phyloP scores from a whole-genome alignment of 768 basidiomycete species.

The Amanita fuliginea region DNA sequence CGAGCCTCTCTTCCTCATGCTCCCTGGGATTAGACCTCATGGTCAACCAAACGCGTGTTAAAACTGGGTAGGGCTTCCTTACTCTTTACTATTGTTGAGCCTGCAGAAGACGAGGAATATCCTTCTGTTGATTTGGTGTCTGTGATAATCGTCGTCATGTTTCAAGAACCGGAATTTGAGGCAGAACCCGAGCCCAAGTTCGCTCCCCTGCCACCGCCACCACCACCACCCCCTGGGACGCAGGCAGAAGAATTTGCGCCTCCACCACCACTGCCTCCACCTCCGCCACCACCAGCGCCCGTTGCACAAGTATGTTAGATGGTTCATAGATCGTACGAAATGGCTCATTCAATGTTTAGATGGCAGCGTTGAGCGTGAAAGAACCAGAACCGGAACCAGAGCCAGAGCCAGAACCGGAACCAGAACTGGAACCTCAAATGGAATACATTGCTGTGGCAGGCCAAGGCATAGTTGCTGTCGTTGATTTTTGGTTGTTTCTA shows the following conservation, averaged over 20 bases:
- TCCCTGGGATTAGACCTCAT: no score
- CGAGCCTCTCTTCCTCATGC: no score
- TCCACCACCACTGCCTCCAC: constrained; percentile 39
- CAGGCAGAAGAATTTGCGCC: no score
- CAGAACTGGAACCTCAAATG: constrained; percentile 21
- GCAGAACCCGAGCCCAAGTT: constrained; percentile 15
- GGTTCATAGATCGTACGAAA: not conserved
- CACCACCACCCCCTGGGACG: no score
- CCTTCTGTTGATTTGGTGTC: no score
- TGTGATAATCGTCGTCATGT: no score
- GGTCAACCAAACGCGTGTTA: no score
- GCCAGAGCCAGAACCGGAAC: constrained; percentile 18
- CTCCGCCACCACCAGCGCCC: constrained; percentile 25
- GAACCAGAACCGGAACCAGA: constrained; percentile 28
- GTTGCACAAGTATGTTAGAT: constrained; percentile 21
- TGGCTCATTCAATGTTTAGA: constrained; percentile 11
- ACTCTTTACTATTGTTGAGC: no score
- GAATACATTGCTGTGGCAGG: constrained; percentile 6
- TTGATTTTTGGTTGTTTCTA: no score
- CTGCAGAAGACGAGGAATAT: no score
- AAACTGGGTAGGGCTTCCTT: no score
- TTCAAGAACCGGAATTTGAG: constrained; percentile 13
- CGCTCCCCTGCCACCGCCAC: constrained; percentile 25
- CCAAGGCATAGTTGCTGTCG: constrained; percentile 59
- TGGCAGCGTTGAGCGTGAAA: constrained; percentile 21